Conservation (phyloP, 1,284 basidiomycete species). For the Exsudoporus floridanus region DNA sequence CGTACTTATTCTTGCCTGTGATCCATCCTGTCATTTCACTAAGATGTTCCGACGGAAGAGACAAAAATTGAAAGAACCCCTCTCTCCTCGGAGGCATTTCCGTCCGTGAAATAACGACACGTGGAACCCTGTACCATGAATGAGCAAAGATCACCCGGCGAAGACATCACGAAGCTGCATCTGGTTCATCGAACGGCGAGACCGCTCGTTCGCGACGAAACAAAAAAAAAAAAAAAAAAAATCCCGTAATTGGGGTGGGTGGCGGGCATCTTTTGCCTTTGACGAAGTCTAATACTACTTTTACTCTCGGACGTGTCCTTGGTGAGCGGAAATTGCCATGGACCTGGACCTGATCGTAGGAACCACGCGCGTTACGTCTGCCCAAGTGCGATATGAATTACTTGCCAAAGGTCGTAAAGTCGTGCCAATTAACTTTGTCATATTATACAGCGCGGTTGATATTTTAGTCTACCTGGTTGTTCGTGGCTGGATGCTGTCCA, state of each 20-base stretch:
- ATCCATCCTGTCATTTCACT: too few relatives aligned
- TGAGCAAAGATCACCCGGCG: too few relatives aligned
- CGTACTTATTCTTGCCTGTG: too few relatives aligned
- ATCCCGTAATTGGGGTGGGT: neutral
- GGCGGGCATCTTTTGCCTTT: neutral
- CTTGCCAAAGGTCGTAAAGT: neutral
- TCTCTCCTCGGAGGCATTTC: too few relatives aligned
- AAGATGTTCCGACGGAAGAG: too few relatives aligned
- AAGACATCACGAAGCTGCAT: too few relatives aligned
- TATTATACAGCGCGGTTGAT: constrained; percentile 11
- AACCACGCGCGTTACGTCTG: neutral
- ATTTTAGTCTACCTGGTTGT: constrained; percentile 25
- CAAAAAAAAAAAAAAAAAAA: too few relatives aligned
- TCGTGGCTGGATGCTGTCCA: neutral
- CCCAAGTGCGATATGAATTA: neutral
- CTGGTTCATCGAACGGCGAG: too few relatives aligned
- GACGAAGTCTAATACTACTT: neutral
- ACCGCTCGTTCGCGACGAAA: neutral
- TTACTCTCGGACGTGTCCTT: neutral
- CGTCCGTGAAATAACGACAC: too few relatives aligned
- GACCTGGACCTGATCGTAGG: neutral
- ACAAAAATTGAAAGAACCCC: too few relatives aligned
- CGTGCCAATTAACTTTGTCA: neutral
- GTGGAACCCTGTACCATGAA: neutral
- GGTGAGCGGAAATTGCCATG: neutral